Evolutionary conservation across 306 rosid species (phyloP), one percentile per base, ranked within the genome.

Genomic region (Pyrus bretschneideri): DNA sequence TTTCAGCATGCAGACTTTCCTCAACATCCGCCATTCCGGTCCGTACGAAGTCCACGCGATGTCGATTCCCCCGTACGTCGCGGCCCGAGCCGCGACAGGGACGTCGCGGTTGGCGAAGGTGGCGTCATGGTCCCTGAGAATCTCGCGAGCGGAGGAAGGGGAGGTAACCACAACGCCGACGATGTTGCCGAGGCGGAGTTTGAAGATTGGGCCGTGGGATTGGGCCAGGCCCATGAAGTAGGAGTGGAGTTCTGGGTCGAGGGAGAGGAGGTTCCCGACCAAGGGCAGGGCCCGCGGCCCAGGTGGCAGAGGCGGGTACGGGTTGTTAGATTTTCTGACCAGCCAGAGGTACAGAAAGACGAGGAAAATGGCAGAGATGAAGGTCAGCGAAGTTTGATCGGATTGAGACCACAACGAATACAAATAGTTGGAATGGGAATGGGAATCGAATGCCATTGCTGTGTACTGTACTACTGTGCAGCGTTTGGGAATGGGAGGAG

Each of bases 61-160:
- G 77, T 92, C 92, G 1, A 10, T 4, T 3, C 96, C 93, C 4
- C 91, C 96, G 76, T 89, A 86, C 0, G 81, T 3, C 1, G 82
- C 76, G 4, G 73, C 66, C 27, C 72, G 54, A 0, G 45, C 96
- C 1, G 87, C 89, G 0, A 51, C 84, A 0, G 96, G 87, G 3
- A 92, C 91, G 81, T 92, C 98, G 4, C 85, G 95, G 83, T 90
- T 95, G 55, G 98, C 96, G 51, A 90, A 92, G 22, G 82, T 86
- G 71, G 75, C 17, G 70, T 90, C 97, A 30, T 89, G 71, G 29
- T 92, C 93, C 52, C 81, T 90, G 40, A 95, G 88, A 2, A 92
- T 85, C 54, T 88, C 35, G 15, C 88, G 89, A 12, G 89, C 96
- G 0, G 75, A 14, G 76, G 87, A 44, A 2, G 97, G 87, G 4